These are phyloP conservation scores for Sporobolomyces pararoseus DNA, from an alignment of 768 basidiomycete species.

Conservation along the genomic window DNA sequence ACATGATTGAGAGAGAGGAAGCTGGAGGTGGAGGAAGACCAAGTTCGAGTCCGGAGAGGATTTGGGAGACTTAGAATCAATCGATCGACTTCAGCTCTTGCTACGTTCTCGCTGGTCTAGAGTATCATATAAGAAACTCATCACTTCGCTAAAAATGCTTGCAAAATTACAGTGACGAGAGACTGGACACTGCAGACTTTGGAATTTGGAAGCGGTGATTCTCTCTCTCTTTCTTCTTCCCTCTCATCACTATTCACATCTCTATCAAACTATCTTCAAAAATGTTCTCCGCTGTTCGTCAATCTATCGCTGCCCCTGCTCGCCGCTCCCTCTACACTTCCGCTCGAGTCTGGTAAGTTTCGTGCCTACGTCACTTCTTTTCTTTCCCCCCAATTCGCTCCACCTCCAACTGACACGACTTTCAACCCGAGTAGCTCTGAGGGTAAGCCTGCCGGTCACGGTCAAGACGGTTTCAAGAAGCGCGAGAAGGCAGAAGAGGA, in stretches of 20 bases:
- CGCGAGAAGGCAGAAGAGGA: constrained; percentile 38
- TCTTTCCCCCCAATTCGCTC: background rate
- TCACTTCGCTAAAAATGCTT: no score
- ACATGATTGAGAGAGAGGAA: constrained; percentile 6
- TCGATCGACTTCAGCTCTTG: background rate
- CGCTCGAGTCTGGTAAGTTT: background rate
- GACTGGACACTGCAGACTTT: no score
- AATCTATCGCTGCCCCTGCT: background rate
- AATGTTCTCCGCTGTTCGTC: constrained; percentile 25
- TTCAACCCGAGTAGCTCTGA: constrained; percentile 20
- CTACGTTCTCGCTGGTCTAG: no score
- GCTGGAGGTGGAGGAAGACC: background rate
- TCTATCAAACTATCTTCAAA: background rate
- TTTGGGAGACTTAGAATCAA: no score
- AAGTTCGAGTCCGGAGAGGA: no score
- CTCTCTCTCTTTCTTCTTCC: background rate
- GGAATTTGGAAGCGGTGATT: no score
- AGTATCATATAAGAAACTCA: no score
- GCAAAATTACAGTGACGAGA: no score
- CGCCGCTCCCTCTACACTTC: constrained; percentile 14
- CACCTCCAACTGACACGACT: background rate
- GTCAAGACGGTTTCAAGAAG: constrained; percentile 30
- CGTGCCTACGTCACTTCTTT: constrained; percentile 13
- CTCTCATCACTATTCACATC: background rate
- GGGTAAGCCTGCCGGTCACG: constrained; percentile 18